Evolutionary conservation across 257 asterid species (phyloP).

Genomic region (Leptodermis oblonga): DNA sequence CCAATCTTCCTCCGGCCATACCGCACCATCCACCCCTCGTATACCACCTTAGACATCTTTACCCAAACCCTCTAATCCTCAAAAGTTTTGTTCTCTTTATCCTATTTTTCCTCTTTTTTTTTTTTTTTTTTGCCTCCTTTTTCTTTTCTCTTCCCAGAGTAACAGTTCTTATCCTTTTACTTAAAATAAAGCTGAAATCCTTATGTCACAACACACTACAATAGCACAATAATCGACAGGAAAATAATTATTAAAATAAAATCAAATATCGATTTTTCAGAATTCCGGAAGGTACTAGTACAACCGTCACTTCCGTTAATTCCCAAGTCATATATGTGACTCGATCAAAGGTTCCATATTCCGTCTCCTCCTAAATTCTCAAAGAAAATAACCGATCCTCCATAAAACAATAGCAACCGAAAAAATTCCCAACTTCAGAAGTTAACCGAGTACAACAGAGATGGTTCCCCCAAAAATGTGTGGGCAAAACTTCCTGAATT

Average conservation of each 20-base stretch:
- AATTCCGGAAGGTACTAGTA: conserved; percentile 39
- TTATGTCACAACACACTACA: background rate
- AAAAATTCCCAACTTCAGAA: conserved; percentile 2
- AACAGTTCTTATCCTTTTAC: background rate
- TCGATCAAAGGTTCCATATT: conserved; percentile 31
- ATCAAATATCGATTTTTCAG: background rate
- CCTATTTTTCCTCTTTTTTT: background rate
- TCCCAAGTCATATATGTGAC: conserved; percentile 21
- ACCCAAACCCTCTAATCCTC: conserved; percentile 4
- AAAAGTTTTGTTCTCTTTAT: conserved; percentile 1
- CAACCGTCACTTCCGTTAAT: conserved; percentile 34
- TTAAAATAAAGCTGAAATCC: background rate
- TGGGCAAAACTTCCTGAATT: conserved; percentile 20
- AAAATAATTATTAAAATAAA: background rate
- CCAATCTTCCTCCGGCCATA: conserved; percentile 91
- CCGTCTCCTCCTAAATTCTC: background rate
- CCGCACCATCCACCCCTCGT: conserved; percentile 98
- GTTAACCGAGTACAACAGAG: conserved; percentile 1
- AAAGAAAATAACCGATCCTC: background rate
- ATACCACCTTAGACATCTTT: conserved; percentile 70
- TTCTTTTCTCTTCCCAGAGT: background rate
- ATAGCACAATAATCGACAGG: background rate
- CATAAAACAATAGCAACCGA: background rate
- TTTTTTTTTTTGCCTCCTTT: background rate
- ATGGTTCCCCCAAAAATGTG: background rate